Percentiles rank a stretch among this genome's conserved stretches.
Evolutionary conservation across 2,329 filamentous ascomycete genomes (phyloP).

Genomic region (Orbilia ellipsospora): DNA sequence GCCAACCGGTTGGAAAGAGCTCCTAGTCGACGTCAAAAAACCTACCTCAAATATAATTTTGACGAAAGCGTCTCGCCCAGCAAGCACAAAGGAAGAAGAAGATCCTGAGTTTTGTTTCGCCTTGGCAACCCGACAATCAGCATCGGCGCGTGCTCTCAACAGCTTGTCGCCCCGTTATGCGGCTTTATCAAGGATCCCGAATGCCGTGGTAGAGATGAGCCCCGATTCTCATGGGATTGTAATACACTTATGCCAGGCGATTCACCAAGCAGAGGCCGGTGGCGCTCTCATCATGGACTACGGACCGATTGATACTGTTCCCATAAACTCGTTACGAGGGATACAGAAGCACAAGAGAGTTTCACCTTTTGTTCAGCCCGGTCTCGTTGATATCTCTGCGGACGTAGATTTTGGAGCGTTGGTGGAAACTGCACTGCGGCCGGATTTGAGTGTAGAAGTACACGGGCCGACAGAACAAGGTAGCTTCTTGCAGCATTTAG

Average conservation of each 20-base stretch:
- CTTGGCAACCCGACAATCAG: conserved; percentile 78
- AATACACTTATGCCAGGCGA: conserved; percentile 82
- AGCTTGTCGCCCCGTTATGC: conserved; percentile 83
- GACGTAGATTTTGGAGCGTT: conserved; percentile 93
- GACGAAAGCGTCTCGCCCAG: conserved; percentile 5
- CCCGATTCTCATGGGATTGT: conserved; percentile 86
- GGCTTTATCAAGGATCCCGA: conserved; percentile 73
- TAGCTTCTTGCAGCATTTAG: conserved; percentile 81
- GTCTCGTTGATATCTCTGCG: conserved; percentile 85
- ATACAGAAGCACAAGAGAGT: conserved; percentile 81
- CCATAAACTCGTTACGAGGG: conserved; percentile 87
- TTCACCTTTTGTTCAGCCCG: conserved; percentile 81
- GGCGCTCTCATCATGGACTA: conserved; percentile 97
- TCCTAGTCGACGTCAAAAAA: conserved; percentile 62
- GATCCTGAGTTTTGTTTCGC: conserved; percentile 88
- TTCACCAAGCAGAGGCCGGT: conserved; percentile 75
- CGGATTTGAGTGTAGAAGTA: conserved; percentile 84
- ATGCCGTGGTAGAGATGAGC: conserved; percentile 85
- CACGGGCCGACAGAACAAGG: conserved; percentile 92
- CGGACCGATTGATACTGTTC: conserved; percentile 80
- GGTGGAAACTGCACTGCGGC: conserved; percentile 80
- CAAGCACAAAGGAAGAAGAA: conserved; percentile 60
- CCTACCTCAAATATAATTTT: conserved; percentile 62
- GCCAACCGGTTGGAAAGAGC: conserved; percentile 65
- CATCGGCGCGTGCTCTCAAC: conserved; percentile 85